Evolutionary conservation across 1,284 basidiomycete genomes (phyloP), one percentile per base, ranked within the genome.

Genomic region (Pseudozyma hubeiensis): DNA sequence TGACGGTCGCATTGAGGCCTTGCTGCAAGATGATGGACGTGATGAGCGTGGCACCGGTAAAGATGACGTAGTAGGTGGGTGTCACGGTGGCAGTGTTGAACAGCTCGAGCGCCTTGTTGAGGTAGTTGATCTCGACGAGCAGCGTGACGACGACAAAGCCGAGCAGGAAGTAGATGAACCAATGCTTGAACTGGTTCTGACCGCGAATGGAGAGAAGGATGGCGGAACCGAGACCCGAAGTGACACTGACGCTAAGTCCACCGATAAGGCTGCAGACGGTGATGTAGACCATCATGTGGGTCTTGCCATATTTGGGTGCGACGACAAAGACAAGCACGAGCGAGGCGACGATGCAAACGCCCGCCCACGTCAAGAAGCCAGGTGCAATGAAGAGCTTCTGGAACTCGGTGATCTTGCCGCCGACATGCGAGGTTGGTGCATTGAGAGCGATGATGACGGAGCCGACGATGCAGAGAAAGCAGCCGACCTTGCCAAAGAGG

Each of bases 41-140:
- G 53, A 71, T 53, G 50, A 82, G 68, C 0, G 93, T 93, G 83
- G 90, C 93, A 77, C 93, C 93, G 1, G 93, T 94, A 85, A 75
- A 92, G 52, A 91, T 88, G 77, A 93, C 92, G 83, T 93, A 94
- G 86, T 94, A 94, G 30, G 92, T 93, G 2, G 93, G 92, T 8
- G 92, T 94, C 64, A 44, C 85, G 88, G 82, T 81, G 89, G 91
- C 91, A 59, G 92, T 93, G 85, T 97, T 97, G 88, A 95, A 98
- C 45, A 97, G 87, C 78, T 95, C 96, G 65, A 99, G 90, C 19
- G 96, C 96, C 81, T 95, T 92, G 87, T 98, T 99, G 73, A 98
- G 88, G 86, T 94, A 98, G 86, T 93, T 96, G 83, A 98, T 93
- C 85, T 97, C 93, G 64, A 91, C 90, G 54, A 95, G 90, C 90